Percentiles rank a stretch among this genome's conserved stretches.
Evolutionary conservation across 805 yeast genomes (phyloP).

Genomic region (Kuraishia molischiana): DNA sequence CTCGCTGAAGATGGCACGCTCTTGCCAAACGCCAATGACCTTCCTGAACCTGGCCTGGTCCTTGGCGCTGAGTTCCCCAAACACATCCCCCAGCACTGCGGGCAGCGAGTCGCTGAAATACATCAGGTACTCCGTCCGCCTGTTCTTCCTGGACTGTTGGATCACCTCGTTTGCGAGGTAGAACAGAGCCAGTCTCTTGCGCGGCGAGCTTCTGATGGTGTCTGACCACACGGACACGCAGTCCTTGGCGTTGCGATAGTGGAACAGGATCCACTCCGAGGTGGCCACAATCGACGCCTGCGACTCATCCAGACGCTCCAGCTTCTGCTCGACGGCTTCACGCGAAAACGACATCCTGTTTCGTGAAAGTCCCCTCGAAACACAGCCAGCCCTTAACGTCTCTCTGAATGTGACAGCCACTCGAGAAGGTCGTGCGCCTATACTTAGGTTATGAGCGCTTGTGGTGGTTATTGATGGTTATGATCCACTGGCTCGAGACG

Average conservation of each 20-base stretch:
- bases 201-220: conserved; percentile 21
- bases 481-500: too few species aligned
- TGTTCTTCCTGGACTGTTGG: conserved; percentile 63
- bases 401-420: too few species aligned
- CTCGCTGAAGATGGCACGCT: conserved; percentile 34
- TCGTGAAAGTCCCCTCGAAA: too few species aligned
- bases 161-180: conserved; percentile 77
- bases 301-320: conserved; percentile 41
- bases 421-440: too few species aligned
- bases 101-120: conserved; percentile 48
- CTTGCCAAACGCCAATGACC: conserved; percentile 48
- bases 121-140: conserved; percentile 44
- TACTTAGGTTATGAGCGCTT: too few species aligned
- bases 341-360: conserved; percentile 43
- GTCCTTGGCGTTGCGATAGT: conserved; percentile 44
- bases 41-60: conserved; percentile 34
- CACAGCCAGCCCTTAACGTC: too few species aligned
- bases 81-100: conserved; percentile 23
- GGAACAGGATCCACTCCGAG: conserved; percentile 64
- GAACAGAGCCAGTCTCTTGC: conserved; percentile 44
- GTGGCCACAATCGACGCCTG: conserved; percentile 69
- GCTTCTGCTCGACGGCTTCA: conserved; percentile 36
- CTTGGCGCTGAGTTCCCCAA: conserved; percentile 18
- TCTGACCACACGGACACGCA: conserved; percentile 45
- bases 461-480: too few species aligned